Conservation (phyloP, 225 moss, liverwort and hornwort species). For the Pseudoscleropodium purum region DNA sequence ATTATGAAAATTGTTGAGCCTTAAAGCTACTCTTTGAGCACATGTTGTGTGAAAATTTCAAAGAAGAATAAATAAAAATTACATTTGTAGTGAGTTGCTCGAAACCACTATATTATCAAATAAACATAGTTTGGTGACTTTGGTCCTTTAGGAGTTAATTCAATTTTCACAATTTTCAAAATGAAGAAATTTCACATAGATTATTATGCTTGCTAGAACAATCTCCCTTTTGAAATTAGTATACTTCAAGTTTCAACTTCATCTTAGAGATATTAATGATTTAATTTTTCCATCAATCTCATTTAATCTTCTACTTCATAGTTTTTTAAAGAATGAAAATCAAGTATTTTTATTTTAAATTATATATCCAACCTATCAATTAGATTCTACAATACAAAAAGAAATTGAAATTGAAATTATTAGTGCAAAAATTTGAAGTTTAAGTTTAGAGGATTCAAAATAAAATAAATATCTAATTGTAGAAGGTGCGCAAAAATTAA, state of each 20-base stretch:
- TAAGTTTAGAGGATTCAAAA: neutral
- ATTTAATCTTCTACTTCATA: neutral
- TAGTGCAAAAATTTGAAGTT: neutral
- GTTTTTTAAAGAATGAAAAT: neutral
- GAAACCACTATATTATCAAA: no score
- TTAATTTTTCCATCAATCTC: neutral
- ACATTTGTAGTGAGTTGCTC: no score
- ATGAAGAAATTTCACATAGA: neutral
- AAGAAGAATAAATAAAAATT: no score
- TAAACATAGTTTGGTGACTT: no score
- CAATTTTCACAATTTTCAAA: neutral
- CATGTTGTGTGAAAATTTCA: no score
- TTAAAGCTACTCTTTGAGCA: no score
- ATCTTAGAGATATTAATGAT: neutral
- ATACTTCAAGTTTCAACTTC: neutral
- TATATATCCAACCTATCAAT: rapidly evolving
- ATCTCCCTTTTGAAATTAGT: neutral
- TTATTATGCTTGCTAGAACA: neutral
- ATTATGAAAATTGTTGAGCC: no score
- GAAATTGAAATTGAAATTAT: neutral
- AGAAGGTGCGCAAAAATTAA: neutral
- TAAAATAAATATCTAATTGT: neutral
- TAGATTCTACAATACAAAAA: neutral
- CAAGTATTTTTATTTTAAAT: no score
- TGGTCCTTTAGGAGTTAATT: no score